Base-by-base conservation (phyloP, 805 yeast genomes). In the Candida succiphila region DNA sequence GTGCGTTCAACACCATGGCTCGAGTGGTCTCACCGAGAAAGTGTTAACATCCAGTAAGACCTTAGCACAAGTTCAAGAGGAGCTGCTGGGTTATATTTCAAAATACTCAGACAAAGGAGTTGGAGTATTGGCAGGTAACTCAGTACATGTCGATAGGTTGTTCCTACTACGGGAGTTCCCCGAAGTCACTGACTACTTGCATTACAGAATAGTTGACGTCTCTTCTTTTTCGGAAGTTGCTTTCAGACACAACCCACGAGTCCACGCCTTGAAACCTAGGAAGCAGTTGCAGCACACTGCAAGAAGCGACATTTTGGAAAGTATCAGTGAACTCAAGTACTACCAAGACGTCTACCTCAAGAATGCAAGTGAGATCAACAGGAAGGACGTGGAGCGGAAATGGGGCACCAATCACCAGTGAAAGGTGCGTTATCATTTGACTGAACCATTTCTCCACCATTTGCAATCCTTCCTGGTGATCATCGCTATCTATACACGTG, bases 151-250 rank as follows among this genome's bases (percentile, higher is more conserved):
- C 78, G 99, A 92, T 54, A 71, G 86, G 37, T 66, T 81, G 32
- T 92, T 89, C 56, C 69, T 92, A 80, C 61, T 75, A 51, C 67
- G 72, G 34, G 95, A 89, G 48, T 77, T 92, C 61, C 97, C 97
- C 1, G 55, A 67, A 31, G 78, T 85, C 7, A 54, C 71, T n/a
- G 71, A 71, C 27, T 65, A 65, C 37, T 56, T 72, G 45, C 72
- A 63, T 51, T 92, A 92, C 52, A 69, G 99, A 35, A 67, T 88
- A 26, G 71, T 92, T 27, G 99, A 92, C 49, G 98, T 92, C 13
- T 78, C 94, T n/a, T 65, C 87, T 1, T 61, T 92, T 30, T 72
- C 76, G 69, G 98, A 92, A 56, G 58, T 87, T 13, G 80, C 88
- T 1, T 63, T 59, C 30, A 75, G 97, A 47, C 88, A 82, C 50